phyloP scores from a whole-genome alignment of 2,329 filamentous ascomycete species.

The Hypocreales sp. region DNA sequence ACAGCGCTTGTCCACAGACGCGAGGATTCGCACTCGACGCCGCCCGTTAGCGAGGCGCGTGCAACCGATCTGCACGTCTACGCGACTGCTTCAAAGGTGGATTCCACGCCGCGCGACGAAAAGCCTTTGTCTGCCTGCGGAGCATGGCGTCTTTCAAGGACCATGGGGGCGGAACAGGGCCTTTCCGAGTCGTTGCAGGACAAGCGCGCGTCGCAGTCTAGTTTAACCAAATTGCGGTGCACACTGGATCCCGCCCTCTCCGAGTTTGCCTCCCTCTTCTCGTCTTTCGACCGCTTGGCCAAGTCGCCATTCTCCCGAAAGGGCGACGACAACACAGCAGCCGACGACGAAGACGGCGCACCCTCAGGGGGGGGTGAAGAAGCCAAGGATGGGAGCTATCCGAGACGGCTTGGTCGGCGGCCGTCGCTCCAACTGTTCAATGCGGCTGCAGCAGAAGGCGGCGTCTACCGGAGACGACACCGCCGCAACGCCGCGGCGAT shows the following conservation, averaged over 20 bases:
- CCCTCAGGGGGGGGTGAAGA: not conserved
- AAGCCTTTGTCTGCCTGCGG: not conserved
- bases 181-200: not conserved
- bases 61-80: not conserved
- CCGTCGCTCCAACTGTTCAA: conserved; percentile 2
- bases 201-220: conserved; percentile 4
- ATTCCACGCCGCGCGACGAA: not conserved
- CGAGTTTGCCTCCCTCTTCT: conserved; percentile 14
- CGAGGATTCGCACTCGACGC: not conserved
- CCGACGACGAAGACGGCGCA: not conserved
- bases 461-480: conserved; percentile 7
- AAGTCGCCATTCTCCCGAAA: conserved; percentile 8
- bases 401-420: not conserved
- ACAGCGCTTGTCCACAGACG: not conserved
- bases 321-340: conserved; percentile 3
- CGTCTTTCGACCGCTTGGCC: conserved; percentile 12
- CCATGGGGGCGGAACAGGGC: not conserved
- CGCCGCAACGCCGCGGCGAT: conserved; percentile 11
- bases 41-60: not conserved
- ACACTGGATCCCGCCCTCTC: conserved; percentile 10
- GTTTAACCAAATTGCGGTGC: conserved; percentile 4
- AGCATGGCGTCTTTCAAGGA: conserved; percentile 3
- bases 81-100: not conserved
- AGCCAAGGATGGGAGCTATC: not conserved
- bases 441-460: conserved; percentile 1